phyloP scores from a whole-genome alignment of 192 early-diverging fungal genomes.

The Thamnidium elegans region DNA sequence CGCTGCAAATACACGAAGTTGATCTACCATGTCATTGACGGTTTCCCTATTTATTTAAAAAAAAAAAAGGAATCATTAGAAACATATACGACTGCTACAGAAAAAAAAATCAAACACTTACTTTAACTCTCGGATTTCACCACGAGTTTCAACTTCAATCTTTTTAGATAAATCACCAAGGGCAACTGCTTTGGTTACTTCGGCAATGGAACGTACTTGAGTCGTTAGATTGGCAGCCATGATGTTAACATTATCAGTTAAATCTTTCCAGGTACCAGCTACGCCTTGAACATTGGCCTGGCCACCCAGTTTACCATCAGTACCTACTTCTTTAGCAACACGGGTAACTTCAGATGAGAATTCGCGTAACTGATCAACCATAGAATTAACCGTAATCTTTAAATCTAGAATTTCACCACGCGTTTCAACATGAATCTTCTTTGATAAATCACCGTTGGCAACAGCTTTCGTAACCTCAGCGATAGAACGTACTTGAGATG shows the following conservation, averaged over 20 bases:
- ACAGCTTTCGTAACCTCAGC: constrained; percentile 7
- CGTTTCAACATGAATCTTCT: constrained; percentile 8
- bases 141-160: constrained; percentile 1
- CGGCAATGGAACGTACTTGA: constrained; percentile 9
- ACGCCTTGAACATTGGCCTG: constrained; percentile 47
- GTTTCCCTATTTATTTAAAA: neutral
- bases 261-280: constrained; percentile 8
- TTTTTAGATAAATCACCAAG: constrained; percentile 2
- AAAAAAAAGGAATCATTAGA: too few species aligned
- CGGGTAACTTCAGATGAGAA: constrained; percentile 57
- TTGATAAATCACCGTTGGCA: constrained; percentile 8
- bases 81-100: neutral
- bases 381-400: constrained; percentile 6
- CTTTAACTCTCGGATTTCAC: constrained; percentile 7
- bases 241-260: constrained; percentile 12
- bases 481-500: constrained; percentile 1
- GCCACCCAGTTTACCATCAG: constrained; percentile 63
- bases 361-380: constrained; percentile 9
- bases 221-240: constrained; percentile 11
- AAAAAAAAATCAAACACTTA: neutral
- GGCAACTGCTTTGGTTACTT: constrained; percentile 9
- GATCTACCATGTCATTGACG: constrained; percentile 52
- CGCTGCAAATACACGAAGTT: constrained; percentile 51
- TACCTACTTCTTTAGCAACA: constrained; percentile 69
- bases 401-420: constrained; percentile 10